phyloP scores from a whole-genome alignment of 2,329 filamentous ascomycete genomes.

The Cyphellophora attinorum region DNA sequence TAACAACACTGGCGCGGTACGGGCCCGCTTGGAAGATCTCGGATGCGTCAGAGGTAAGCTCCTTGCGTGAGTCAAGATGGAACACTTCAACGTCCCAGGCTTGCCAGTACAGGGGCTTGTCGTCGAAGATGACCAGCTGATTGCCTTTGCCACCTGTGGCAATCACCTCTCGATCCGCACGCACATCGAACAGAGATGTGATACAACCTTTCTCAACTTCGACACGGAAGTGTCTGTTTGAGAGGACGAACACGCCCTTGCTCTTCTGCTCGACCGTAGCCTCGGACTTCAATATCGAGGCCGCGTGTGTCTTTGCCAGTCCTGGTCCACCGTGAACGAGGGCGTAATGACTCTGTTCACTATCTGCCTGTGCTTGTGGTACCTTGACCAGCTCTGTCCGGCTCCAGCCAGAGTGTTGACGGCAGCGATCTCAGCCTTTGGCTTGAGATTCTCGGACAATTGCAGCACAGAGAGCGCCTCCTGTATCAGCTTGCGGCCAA shows the following conservation, averaged over 20 bases:
- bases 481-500: constrained; percentile 60
- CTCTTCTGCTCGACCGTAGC: constrained; percentile 42
- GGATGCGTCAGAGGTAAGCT: constrained; percentile 60
- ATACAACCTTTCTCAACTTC: constrained; percentile 67
- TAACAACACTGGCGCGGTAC: constrained; percentile 71
- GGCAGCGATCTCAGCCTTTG: constrained; percentile 45
- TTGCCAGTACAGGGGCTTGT: constrained; percentile 96
- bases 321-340: constrained; percentile 40
- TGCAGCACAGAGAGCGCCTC: constrained; percentile 61
- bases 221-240: constrained; percentile 68
- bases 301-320: constrained; percentile 25
- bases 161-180: constrained; percentile 66
- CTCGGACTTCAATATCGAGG: constrained; percentile 16
- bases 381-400: constrained; percentile 65
- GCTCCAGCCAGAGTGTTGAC: constrained; percentile 85
- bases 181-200: constrained; percentile 71
- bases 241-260: constrained; percentile 62
- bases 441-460: constrained; percentile 37
- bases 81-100: constrained; percentile 98
- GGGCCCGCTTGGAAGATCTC: constrained; percentile 61
- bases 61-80: constrained; percentile 77
- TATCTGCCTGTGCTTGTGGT: constrained; percentile 27
- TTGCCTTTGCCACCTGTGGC: constrained; percentile 67
- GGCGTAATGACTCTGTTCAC: constrained; percentile 25
- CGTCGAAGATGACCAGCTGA: constrained; percentile 89